Evolutionary conservation across 2,329 filamentous ascomycete species (phyloP), one percentile per base, ranked within the genome.

Genomic region (Fusarium sp.): DNA sequence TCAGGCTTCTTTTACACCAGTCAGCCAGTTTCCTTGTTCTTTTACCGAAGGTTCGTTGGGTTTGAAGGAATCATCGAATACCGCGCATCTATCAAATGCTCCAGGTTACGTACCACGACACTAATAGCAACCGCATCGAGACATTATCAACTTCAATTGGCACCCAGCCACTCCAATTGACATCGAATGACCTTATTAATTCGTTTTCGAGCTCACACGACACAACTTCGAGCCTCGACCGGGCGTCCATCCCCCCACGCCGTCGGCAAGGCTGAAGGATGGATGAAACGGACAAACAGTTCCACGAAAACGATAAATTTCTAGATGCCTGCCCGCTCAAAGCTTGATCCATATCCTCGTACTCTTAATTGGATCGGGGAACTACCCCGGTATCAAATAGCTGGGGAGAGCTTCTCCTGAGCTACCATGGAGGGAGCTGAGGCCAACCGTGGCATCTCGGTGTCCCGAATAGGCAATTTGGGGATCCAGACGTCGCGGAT

Each of bases 301-400:
- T 36, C 39, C 48, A 53, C 34, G n/a, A 18, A 59, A 20, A 39
- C 44, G 18, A 9, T 10, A 15, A 34, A 50, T 34, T 54, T 54
- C 26, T n/a, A 60, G 34, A 53, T 62, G 55, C 52, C 63, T 58
- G 56, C 39, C 60, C 56, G 33, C 56, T 45, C 22, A 24, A 39
- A 50, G 50, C 45, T 49, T 46, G 53, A 45, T 46, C 53, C 31
- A 55, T 58, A 55, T 18, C n/a, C 5, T 4, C 15, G 3, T 17
- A 1, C 14, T n/a, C 5, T 28, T 55, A 9, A 73, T 74, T 74
- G 64, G 67, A 24, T 28, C 69, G 67, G 64, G 69, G 67, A 68
- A 31, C 39, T 7, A n/a, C 34, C 40, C 67, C 67, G 58, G 57
- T 26, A 24, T 40, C 28, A 18, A 52, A 24, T 24, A 48, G 51